Base-by-base conservation (phyloP, 2,329 filamentous ascomycete genomes). In the Alternaria solani region DNA sequence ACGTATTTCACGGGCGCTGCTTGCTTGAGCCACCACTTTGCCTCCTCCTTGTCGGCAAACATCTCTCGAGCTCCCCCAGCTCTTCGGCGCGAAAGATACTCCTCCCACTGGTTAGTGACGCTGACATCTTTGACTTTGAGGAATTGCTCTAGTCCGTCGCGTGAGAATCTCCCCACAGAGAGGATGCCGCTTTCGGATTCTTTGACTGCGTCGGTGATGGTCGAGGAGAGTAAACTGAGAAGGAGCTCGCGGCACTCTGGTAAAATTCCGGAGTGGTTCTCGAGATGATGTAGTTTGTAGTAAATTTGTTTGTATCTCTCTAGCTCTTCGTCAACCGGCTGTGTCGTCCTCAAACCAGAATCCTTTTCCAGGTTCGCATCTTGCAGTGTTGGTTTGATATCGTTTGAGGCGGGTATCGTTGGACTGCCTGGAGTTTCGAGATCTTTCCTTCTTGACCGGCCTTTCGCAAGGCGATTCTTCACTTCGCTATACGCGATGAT, bases 1-100 rank as follows among this genome's bases (percentile, higher is more conserved):
- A 84, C 81, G 43, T 79, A 79, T 62, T 84, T 83, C 46, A 82
- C 72, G 5, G 81, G 81, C 8, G 81, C 78, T 48, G 73, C 72
- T 61, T 80, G 68, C 48, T 73, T 75, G 51, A 83, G 74, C 78
- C 78, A 83, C 58, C 72, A 70, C 48, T 74, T 66, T n/a, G 81
- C 81, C 52, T 76, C 75, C 8, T 77, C 69, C 14, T 63, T 71
- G 49, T 78, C 69, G 7, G 55, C 52, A 43, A 82, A 74, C 28
- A 82, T 66, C 64, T 82, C 79, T 14, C 72, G 71, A 8, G 64
- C 55, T 25, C 75, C 70, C 20, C 80, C 78, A 16, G 65, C 61
- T 61, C 66, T 73, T 18, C 79, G 71, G 26, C 77, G 72, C 49
- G 61, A 62, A 28, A 80, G 56, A 55, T 81, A 81, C 14, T 70